These are phyloP conservation scores for Chaetoscypha palmicola DNA, from an alignment of 2,329 filamentous ascomycete genomes.

Conservation along the genomic window DNA sequence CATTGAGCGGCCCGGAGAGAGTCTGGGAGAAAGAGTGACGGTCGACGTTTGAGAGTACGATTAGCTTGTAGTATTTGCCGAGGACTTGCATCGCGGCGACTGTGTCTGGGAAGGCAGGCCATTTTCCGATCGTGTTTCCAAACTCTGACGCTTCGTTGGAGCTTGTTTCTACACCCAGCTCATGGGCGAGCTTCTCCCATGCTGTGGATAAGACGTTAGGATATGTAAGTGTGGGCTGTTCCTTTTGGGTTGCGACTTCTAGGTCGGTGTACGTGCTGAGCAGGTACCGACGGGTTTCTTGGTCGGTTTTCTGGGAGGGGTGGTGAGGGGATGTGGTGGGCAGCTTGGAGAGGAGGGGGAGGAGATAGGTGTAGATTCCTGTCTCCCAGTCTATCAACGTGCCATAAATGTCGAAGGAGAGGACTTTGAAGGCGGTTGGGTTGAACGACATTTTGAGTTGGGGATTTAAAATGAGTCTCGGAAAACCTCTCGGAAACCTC, in stretches of 20 bases:
- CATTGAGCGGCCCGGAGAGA: slow-evolving; percentile 40
- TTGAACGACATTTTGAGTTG: slow-evolving; percentile 14
- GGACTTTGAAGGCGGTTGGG: slow-evolving; percentile 18
- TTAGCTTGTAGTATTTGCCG: slow-evolving; percentile 40
- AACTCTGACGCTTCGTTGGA: slow-evolving; percentile 34
- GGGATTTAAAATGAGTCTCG: background rate
- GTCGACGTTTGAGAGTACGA: slow-evolving; percentile 53
- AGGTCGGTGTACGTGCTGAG: slow-evolving; percentile 16
- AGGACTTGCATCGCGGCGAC: slow-evolving; percentile 39
- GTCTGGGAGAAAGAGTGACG: slow-evolving; percentile 41
- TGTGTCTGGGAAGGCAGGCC: slow-evolving; percentile 44
- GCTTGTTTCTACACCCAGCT: slow-evolving; percentile 26
- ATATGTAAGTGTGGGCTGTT: slow-evolving; percentile 46
- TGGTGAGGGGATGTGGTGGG: slow-evolving; percentile 12
- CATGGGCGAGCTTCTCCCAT: slow-evolving; percentile 33
- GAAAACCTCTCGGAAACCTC: background rate
- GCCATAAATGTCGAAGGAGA: slow-evolving; percentile 63
- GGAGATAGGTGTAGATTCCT: slow-evolving; percentile 51
- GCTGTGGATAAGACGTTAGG: slow-evolving; percentile 39
- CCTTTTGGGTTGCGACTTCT: slow-evolving; percentile 33
- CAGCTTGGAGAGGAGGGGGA: slow-evolving; percentile 30
- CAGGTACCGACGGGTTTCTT: slow-evolving; percentile 8
- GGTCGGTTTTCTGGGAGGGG: slow-evolving; percentile 9
- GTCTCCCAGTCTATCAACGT: slow-evolving; percentile 73
- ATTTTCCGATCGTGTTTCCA: slow-evolving; percentile 36